Base-by-base conservation (phyloP, 345 rosid species). In the Adansonia digitata region DNA sequence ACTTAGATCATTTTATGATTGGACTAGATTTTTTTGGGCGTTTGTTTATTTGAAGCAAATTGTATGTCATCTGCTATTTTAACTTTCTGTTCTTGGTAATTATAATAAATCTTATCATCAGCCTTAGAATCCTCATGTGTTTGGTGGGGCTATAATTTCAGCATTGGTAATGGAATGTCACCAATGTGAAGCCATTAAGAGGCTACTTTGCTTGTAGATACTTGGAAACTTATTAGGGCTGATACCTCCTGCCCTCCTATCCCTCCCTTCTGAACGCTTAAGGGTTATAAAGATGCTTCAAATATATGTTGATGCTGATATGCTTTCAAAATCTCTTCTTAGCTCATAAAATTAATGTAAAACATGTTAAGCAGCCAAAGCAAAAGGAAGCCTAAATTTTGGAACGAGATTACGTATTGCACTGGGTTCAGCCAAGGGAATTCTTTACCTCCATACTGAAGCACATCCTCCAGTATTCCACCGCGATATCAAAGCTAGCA, bases 401-500 rank as follows among this genome's bases (percentile, higher is more conserved):
- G 80, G 73, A 55, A 79, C 77, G 86, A 89, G 95, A 83, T 66
- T 90, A 75, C 83, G 84, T 20, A 83, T 86, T 57, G 93, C 94
- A 4, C 45, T 92, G 81, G 97, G 88, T 76, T 84, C 97, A 77
- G 90, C 97, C 27, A 90, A 81, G 83, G 97, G 97, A 62, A 83
- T 92, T 68, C 88, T 88, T 55, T 92, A 90, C 85, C 97, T 92
- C 68, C 97, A 92, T 71, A 85, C 89, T 29, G 97, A 92, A 86
- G 97, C 94, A 72, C 52, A 90, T 73, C 97, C 94, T 71, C 94
- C 94, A 0, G 89, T 92, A 71, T 88, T 86, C 88, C 97, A 88
- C 81, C 83, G 88, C 20, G 91, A 87, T 67, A 85, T 87, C 75
- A 87, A 85, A 78, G 86, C 91, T 65, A 84, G 72, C 79, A 90